These are phyloP conservation scores for Tetrastigma voinierianum DNA, from an alignment of 164 flowering plant genomes.

Conservation along the genomic window DNA sequence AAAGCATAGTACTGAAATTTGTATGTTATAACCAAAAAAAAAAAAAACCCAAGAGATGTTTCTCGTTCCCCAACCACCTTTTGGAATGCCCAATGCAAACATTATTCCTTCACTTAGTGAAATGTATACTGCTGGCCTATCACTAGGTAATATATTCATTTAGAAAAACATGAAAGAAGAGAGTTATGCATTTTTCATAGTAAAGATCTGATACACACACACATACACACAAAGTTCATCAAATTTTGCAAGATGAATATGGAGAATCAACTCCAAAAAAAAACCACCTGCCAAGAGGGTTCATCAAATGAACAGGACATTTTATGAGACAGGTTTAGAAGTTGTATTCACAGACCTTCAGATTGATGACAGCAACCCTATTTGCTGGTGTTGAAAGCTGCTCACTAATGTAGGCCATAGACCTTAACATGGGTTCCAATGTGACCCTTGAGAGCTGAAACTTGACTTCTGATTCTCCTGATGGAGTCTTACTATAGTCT, in stretches of 20 bases:
- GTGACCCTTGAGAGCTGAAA: slow-evolving; percentile 71
- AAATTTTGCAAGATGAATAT: too few relatives aligned
- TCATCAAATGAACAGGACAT: background rate
- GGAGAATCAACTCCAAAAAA: too few relatives aligned
- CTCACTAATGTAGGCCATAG: slow-evolving; percentile 77
- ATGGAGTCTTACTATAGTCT: slow-evolving; percentile 65
- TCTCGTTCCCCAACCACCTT: too few relatives aligned
- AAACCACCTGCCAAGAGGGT: background rate
- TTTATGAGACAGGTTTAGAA: background rate
- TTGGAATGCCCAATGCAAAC: too few relatives aligned
- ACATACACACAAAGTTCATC: background rate
- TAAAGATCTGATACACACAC: background rate
- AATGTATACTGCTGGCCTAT: too few relatives aligned
- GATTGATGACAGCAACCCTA: slow-evolving; percentile 65
- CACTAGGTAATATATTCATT: too few relatives aligned
- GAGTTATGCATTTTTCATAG: background rate
- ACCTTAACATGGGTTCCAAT: slow-evolving; percentile 77
- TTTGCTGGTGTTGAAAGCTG: slow-evolving; percentile 67
- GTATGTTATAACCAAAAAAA: too few relatives aligned
- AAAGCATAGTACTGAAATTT: too few relatives aligned
- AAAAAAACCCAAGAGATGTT: too few relatives aligned
- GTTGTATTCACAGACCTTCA: slow-evolving; percentile 43
- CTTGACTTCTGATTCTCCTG: slow-evolving; percentile 71
- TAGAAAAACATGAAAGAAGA: too few relatives aligned
- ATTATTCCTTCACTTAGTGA: too few relatives aligned